Evolutionary conservation across 2,329 filamentous ascomycete species (phyloP).

Genomic region (Neoscytalidium dimidiatum): DNA sequence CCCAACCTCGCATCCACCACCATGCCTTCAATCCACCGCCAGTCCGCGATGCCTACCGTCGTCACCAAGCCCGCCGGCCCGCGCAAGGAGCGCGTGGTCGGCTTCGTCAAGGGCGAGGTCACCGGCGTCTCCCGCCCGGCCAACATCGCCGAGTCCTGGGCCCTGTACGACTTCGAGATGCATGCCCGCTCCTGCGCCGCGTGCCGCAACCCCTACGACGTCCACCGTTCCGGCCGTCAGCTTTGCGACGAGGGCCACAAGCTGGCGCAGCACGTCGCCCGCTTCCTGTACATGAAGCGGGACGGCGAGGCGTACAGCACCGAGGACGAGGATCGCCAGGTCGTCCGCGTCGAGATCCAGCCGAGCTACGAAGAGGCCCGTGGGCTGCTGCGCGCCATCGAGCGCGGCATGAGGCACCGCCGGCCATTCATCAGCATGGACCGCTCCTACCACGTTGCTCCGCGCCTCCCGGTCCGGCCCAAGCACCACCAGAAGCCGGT

Average conservation of each 20-base stretch:
- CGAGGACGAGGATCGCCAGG: constrained; percentile 39
- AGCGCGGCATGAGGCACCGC: constrained; percentile 40
- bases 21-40: constrained; percentile 19
- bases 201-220: constrained; percentile 48
- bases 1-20: not conserved
- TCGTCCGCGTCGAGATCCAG: constrained; percentile 46
- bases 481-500: constrained; percentile 17
- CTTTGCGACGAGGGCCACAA: constrained; percentile 47
- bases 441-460: constrained; percentile 43
- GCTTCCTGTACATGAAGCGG: constrained; percentile 34
- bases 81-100: constrained; percentile 35
- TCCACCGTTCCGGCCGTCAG: constrained; percentile 40
- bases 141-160: constrained; percentile 46
- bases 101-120: constrained; percentile 40
- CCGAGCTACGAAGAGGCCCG: constrained; percentile 42
- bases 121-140: constrained; percentile 43
- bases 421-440: constrained; percentile 47
- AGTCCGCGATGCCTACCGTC: constrained; percentile 36
- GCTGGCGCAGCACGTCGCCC: constrained; percentile 48
- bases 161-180: constrained; percentile 49
- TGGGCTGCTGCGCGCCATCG: constrained; percentile 44
- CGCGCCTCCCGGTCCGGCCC: constrained; percentile 31
- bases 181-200: constrained; percentile 48
- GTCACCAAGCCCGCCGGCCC: constrained; percentile 26
- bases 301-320: constrained; percentile 33